phyloP scores from a whole-genome alignment of 352 stramenopile species.

The Phytopythium mirpurense region DNA sequence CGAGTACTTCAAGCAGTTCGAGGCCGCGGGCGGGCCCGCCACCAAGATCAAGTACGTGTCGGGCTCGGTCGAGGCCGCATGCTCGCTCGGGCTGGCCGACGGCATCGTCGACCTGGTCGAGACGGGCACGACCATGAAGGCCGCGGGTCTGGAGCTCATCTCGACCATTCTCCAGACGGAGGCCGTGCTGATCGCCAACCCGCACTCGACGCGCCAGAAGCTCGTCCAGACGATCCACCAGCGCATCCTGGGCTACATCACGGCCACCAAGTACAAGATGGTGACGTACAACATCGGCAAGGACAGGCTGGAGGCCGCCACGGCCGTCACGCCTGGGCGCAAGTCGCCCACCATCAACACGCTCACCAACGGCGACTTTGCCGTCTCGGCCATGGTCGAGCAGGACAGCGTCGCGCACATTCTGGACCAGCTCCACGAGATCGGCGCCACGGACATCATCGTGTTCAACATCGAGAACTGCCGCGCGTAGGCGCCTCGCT shows the following conservation, averaged over 20 bases:
- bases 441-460: constrained; percentile 96
- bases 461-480: constrained; percentile 95
- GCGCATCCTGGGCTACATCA: constrained; percentile 96
- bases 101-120: constrained; percentile 98
- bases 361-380: constrained; percentile 80
- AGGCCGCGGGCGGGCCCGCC: constrained; percentile 38
- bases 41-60: constrained; percentile 96
- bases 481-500: constrained; percentile 48
- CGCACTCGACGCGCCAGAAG: constrained; percentile 61
- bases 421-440: constrained; percentile 95
- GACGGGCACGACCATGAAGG: constrained; percentile 98
- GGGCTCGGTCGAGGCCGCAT: constrained; percentile 97
- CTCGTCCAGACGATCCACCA: constrained; percentile 84
- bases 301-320: constrained; percentile 84
- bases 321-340: constrained; percentile 92
- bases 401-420: constrained; percentile 89
- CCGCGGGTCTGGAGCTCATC: constrained; percentile 94
- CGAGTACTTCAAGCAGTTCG: constrained; percentile 94
- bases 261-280: constrained; percentile 97
- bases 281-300: constrained; percentile 96
- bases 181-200: constrained; percentile 91
- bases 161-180: constrained; percentile 91
- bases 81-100: constrained; percentile 95
- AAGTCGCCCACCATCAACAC: constrained; percentile 92
- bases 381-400: constrained; percentile 91